Conservation (phyloP, 306 rosid species). For the Vicia sativa region DNA sequence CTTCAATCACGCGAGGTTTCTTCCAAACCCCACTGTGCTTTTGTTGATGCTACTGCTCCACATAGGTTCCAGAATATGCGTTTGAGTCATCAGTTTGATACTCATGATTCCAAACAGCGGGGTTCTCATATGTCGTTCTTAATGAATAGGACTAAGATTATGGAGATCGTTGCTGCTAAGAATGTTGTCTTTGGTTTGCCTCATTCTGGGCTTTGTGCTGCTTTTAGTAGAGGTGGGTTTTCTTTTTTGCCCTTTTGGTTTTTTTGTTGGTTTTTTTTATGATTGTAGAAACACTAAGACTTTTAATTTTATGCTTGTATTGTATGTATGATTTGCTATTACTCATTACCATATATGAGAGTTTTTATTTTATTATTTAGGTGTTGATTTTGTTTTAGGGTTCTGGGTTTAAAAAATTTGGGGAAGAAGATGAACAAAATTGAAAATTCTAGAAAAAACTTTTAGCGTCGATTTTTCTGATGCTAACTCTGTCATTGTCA, state of each 20-base stretch:
- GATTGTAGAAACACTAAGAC: not conserved
- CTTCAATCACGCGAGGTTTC: slow-evolving; percentile 78
- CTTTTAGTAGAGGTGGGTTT: slow-evolving; percentile 74
- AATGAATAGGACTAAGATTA: slow-evolving; percentile 75
- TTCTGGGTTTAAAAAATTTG: too few species aligned
- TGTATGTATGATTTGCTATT: slow-evolving; percentile 12
- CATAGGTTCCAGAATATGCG: slow-evolving; percentile 85
- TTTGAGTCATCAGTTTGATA: slow-evolving; percentile 73
- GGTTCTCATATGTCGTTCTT: slow-evolving; percentile 68
- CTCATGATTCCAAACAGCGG: slow-evolving; percentile 75
- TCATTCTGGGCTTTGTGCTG: slow-evolving; percentile 93
- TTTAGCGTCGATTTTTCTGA: too few species aligned
- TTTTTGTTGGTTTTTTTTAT: too few species aligned
- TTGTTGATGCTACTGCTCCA: slow-evolving; percentile 67
- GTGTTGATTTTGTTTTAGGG: too few species aligned
- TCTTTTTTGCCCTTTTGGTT: not conserved
- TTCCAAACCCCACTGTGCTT: slow-evolving; percentile 76
- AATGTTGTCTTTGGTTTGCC: slow-evolving; percentile 79
- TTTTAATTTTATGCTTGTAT: slow-evolving; percentile 1
- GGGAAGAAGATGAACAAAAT: too few species aligned
- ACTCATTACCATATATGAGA: slow-evolving; percentile 4
- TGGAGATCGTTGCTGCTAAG: slow-evolving; percentile 87
- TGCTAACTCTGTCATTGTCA: too few species aligned
- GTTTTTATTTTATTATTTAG: not conserved
- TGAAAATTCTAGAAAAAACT: too few species aligned